Evolutionary conservation across 1,284 basidiomycete species (phyloP), one percentile per base, ranked within the genome.

Genomic region (Erythrobasidium hasegawianum): DNA sequence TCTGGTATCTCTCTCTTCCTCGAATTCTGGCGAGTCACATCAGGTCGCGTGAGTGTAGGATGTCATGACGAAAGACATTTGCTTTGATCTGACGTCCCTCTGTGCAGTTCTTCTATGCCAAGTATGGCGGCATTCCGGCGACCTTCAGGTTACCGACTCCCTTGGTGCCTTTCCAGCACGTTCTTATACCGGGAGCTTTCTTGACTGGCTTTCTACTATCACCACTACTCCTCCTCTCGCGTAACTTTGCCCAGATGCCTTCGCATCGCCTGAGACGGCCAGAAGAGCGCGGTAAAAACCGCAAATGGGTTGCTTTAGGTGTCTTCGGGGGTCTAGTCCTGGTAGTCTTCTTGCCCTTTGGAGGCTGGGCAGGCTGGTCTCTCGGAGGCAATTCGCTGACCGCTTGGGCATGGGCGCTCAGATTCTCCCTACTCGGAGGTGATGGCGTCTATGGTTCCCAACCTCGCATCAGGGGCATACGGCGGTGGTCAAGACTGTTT

Each of bases 141-240:
- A 94, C 93, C 0, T 97, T 91, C 76, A 87, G 96, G 39, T 81
- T 93, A 1, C 94, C 96, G 1, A 96, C 90, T 0, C 93, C 95
- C 2, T 82, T 98, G 10, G 82, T 98, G 54, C 85, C 88, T 55
- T 95, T 93, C 77, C 96, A 98, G 76, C 83, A 95, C 43, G 92
- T 96, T 0, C 83, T 98, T 40, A 88, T 98, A 55, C 90, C 89
- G 9, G 96, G 96, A 26, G 89, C 92, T 0, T 85, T 98, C 67
- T 81, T 97, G 24, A 87, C 87, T 14, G 96, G 96, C 4, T 91
- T 97, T 78, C 80, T 97, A 11, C 84, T 98, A n/a, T 92, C 92
- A 0, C 96, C 96, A 0, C 81, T 98, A 10, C 87, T 99, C 16
- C 88, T 93, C 61, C 83, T 97, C n/a, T 96, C 93, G 14, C 85